Conservation (phyloP, 176 grass and related monocot species). For the Olyra latifolia region DNA sequence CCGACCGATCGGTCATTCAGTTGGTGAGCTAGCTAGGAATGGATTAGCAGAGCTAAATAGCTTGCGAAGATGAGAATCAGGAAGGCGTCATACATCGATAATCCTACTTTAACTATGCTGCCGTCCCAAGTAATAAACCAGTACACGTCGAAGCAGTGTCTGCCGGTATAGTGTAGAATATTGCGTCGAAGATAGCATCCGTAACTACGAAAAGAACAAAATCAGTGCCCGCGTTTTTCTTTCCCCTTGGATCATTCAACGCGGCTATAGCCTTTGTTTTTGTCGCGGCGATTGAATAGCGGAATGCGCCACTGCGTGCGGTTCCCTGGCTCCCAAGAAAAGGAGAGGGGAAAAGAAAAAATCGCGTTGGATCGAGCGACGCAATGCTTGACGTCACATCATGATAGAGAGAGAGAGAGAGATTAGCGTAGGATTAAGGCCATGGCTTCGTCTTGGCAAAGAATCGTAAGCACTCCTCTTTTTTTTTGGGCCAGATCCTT, state of each 20-base stretch:
- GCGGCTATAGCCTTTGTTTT: not conserved
- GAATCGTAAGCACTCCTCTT: not conserved
- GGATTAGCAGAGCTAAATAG: slow-evolving; percentile 3
- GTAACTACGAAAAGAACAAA: not conserved
- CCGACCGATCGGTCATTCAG: not conserved
- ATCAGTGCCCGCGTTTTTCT: not conserved
- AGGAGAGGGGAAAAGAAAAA: not conserved
- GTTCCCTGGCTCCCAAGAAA: not conserved
- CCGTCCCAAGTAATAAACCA: not conserved
- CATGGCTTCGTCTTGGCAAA: not conserved
- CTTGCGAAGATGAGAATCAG: not conserved
- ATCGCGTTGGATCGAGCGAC: not conserved
- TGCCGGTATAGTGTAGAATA: not conserved
- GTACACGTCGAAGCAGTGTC: not conserved
- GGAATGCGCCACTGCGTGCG: not conserved
- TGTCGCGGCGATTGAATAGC: not conserved
- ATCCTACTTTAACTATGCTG: not conserved
- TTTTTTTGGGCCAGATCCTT: not conserved
- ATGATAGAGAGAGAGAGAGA: not conserved
- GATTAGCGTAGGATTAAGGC: slow-evolving; percentile 28
- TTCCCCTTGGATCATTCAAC: not conserved
- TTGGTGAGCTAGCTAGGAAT: slow-evolving; percentile 21
- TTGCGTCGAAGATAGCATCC: not conserved
- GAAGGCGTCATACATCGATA: slow-evolving; percentile 1
- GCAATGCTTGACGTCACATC: not conserved